Evolutionary conservation across 495 filamentous ascomycete genomes (phyloP), one percentile per base, ranked within the genome.

Genomic region (Podospora australis): DNA sequence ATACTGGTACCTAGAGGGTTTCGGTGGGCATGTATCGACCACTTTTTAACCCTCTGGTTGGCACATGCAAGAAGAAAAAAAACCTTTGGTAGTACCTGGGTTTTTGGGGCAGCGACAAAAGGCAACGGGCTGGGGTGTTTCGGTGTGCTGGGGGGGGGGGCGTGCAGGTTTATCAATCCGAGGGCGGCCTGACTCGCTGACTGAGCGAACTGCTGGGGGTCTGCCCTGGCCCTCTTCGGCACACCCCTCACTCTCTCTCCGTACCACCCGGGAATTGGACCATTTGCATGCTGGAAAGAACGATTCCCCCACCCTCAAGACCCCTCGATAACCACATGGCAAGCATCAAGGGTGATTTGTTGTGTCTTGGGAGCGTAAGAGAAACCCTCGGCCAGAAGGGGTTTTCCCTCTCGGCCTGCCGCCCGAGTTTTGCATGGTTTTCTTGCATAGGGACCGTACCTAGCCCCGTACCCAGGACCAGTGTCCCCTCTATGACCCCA

Each of bases 301-400:
- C 52, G 45, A 32, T 51, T 48, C 60, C 59, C 58, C 63, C 57
- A 55, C 54, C 49, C 42, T 34, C 48, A 46, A 49, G 53, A 57
- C 40, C 11, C 67, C 58, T 57, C 60, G 49, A 56, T 61, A 62
- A 69, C 69, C 69, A 71, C 67, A 70, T 71, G 69, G 69, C 67
- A 64, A 68, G 61, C 59, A 64, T 63, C 64, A 64, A 65, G 64
- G 66, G 58, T 70, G 48, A 49, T 43, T 43, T 50, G 36, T 24
- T 42, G 36, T 46, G 40, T 36, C 42, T 43, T 50, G 40, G 32
- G 52, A 53, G 39, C 49, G 39, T 13, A 44, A 36, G 49, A 44
- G 55, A 58, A 60, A 39, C 41, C 46, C 48, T 63, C 59, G 55
- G 56, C 51, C 57, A 55, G 52, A 58, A 49, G 46, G 49, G 49